Conservation (phyloP, 164 flowering plant species). For the Magnolia kwangsiensis region DNA sequence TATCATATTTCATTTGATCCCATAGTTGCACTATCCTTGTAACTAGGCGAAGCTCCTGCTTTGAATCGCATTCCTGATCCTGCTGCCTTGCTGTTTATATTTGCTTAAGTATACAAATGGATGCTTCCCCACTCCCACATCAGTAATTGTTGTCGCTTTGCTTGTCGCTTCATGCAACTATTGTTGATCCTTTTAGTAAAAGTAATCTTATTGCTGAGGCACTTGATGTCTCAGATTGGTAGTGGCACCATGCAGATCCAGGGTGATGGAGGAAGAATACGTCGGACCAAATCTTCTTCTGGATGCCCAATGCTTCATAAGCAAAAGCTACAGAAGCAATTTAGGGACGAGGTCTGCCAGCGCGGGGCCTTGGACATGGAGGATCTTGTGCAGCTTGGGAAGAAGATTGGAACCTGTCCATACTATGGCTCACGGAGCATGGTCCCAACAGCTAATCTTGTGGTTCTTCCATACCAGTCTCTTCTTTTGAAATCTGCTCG, state of each 20-base stretch:
- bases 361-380: conserved; percentile 82
- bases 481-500: conserved; percentile 89
- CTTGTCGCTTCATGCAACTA: neutral
- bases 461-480: conserved; percentile 95
- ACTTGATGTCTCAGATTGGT: conserved; percentile 5
- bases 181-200: neutral
- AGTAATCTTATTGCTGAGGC: neutral
- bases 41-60: too few species aligned
- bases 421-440: conserved; percentile 90
- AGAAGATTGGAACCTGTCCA: conserved; percentile 74
- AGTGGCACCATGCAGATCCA: conserved; percentile 39
- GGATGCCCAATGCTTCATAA: conserved; percentile 92
- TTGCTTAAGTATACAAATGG: too few species aligned
- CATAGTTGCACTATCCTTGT: too few species aligned
- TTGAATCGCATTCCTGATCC: too few species aligned
- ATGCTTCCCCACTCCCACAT: too few species aligned
- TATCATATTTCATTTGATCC: neutral
- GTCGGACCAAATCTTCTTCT: conserved; percentile 53
- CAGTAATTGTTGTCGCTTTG: too few species aligned
- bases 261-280: conserved; percentile 47
- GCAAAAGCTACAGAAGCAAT: conserved; percentile 57
- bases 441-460: conserved; percentile 73
- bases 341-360: conserved; percentile 48
- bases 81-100: too few species aligned
- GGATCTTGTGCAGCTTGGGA: conserved; percentile 83